Conservation (phyloP, 192 early-diverging fungal species). For the Gaertneriomyces semiglobifer region DNA sequence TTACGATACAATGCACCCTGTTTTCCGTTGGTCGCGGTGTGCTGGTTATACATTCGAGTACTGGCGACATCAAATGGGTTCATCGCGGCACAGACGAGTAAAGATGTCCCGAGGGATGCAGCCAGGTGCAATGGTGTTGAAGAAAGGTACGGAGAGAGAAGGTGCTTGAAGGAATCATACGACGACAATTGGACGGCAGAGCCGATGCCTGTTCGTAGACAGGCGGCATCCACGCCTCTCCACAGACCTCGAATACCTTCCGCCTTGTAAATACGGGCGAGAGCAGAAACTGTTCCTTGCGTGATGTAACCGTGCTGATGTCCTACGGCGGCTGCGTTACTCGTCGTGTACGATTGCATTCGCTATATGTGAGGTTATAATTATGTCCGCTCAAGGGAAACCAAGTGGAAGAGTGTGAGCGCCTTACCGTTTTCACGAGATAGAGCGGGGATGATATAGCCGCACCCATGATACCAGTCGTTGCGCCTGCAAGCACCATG, state of each 20-base stretch:
- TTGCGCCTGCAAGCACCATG: conserved; percentile 69
- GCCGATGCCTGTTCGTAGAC: conserved; percentile 83
- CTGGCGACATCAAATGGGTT: conserved; percentile 97
- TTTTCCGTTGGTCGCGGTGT: conserved; percentile 53
- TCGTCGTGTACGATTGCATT: conserved; percentile 50
- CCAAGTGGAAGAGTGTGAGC: neutral
- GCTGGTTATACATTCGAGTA: conserved; percentile 93
- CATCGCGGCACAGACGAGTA: conserved; percentile 87
- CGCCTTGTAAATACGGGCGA: conserved; percentile 60
- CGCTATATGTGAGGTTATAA: conserved; percentile 12
- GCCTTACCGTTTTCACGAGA: conserved; percentile 75
- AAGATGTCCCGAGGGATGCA: conserved; percentile 73
- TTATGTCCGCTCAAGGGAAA: neutral
- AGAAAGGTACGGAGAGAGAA: conserved; percentile 51
- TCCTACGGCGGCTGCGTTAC: conserved; percentile 64
- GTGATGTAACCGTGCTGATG: conserved; percentile 74
- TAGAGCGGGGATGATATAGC: conserved; percentile 81
- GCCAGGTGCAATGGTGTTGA: conserved; percentile 59
- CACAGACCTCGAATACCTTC: conserved; percentile 81
- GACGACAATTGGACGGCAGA: conserved; percentile 85
- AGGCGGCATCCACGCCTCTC: conserved; percentile 82
- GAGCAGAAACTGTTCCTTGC: conserved; percentile 57
- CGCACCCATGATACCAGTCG: conserved; percentile 79
- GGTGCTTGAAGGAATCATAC: conserved; percentile 79
- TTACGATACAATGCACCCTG: conserved; percentile 75